These are phyloP conservation scores for Achaetomium macrosporum DNA, from an alignment of 2,329 filamentous ascomycete genomes.

Conservation along the genomic window DNA sequence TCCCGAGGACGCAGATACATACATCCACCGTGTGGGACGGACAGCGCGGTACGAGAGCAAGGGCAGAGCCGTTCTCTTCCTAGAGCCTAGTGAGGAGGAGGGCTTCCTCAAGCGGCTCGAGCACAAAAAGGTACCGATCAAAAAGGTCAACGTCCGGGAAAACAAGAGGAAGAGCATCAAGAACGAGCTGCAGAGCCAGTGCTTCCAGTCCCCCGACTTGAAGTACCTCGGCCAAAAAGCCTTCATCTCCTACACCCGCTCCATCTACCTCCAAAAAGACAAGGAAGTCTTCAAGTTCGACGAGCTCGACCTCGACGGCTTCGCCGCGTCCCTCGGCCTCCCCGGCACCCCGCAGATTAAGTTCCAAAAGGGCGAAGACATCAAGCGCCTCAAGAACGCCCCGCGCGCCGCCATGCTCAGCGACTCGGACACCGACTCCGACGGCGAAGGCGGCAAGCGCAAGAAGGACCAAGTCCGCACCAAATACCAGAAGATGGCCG, in stretches of 20 bases:
- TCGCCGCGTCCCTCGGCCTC: conserved; percentile 76
- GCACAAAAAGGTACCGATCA: conserved; percentile 83
- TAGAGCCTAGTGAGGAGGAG: conserved; percentile 85
- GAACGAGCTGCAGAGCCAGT: conserved; percentile 85
- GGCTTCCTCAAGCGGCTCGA: conserved; percentile 85
- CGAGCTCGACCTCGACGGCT: conserved; percentile 78
- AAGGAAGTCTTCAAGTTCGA: conserved; percentile 86
- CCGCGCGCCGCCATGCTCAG: conserved; percentile 61
- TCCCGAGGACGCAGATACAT: conserved; percentile 93
- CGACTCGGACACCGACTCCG: conserved; percentile 53
- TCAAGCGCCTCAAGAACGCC: conserved; percentile 82
- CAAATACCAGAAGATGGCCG: conserved; percentile 97
- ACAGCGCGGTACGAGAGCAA: conserved; percentile 90
- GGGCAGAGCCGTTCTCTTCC: conserved; percentile 81
- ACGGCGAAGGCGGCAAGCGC: conserved; percentile 44
- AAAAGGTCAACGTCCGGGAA: conserved; percentile 77
- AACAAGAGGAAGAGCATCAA: conserved; percentile 86
- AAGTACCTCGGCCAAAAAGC: conserved; percentile 96
- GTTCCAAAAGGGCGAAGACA: conserved; percentile 83
- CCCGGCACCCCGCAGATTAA: conserved; percentile 90
- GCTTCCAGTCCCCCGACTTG: conserved; percentile 87
- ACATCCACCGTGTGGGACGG: conserved; percentile 91
- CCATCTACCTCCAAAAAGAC: conserved; percentile 81
- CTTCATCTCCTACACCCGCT: conserved; percentile 84
- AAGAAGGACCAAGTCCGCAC: conserved; percentile 74